phyloP scores from a whole-genome alignment of 2,329 filamentous ascomycete species.

The Didymella exigua region DNA sequence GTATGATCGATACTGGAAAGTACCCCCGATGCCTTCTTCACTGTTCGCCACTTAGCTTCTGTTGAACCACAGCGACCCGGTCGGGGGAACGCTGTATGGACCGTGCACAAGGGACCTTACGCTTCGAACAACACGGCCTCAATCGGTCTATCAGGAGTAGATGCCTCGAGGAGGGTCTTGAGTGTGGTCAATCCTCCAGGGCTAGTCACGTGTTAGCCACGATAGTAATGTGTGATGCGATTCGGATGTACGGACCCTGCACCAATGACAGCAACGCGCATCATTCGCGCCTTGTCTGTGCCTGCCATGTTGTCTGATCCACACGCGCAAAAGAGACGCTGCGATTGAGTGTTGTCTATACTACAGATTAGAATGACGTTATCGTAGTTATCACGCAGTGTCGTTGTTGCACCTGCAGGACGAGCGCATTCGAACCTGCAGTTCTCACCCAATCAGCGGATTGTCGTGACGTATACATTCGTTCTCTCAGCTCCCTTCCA shows the following conservation, averaged over 20 bases:
- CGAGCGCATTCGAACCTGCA: background rate
- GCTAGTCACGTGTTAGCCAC: conserved; percentile 17
- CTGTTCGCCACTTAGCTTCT: conserved; percentile 20
- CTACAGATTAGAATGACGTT: background rate
- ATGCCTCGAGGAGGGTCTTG: conserved; percentile 40
- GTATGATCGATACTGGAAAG: conserved; percentile 56
- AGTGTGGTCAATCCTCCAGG: conserved; percentile 37
- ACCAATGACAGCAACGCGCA: conserved; percentile 39
- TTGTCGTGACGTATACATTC: background rate
- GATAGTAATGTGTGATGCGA: background rate
- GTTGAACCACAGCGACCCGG: background rate
- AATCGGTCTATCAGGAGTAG: conserved; percentile 43
- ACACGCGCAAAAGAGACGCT: too few species aligned
- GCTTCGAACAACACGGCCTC: conserved; percentile 55
- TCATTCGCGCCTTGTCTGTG: conserved; percentile 23
- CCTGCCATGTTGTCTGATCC: conserved; percentile 8
- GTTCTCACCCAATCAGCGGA: conserved; percentile 1
- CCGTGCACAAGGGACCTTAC: conserved; percentile 5
- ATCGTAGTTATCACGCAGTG: background rate
- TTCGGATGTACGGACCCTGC: conserved; percentile 28
- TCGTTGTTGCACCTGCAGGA: conserved; percentile 1
- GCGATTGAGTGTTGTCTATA: background rate
- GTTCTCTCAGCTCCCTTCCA: background rate
- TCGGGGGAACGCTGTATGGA: too few species aligned
- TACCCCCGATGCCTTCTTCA: conserved; percentile 54